Percentiles rank a stretch among this genome's conserved stretches.
Evolutionary conservation across 208 protist species (phyloP).

Genomic region (Herpetomonas samuelpessoai): DNA sequence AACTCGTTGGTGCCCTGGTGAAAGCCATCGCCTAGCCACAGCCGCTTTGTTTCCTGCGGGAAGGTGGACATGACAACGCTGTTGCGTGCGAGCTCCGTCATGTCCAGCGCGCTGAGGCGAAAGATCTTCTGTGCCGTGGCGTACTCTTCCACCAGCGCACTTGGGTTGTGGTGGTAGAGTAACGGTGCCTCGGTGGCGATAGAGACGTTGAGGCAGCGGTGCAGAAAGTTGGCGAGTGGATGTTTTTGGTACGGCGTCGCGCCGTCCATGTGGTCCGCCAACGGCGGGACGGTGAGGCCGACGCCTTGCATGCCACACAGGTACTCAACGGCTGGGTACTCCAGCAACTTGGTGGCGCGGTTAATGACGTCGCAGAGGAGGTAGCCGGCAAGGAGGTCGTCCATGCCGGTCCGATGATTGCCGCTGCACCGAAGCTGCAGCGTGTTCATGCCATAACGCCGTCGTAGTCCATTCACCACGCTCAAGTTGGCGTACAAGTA

Average conservation of each 20-base stretch:
- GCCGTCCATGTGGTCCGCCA: conserved; percentile 96
- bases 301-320: conserved; percentile 96
- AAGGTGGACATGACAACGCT: conserved; percentile 88
- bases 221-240: conserved; percentile 94
- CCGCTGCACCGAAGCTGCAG: conserved; percentile 93
- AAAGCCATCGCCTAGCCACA: conserved; percentile 75
- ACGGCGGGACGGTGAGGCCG: conserved; percentile 95
- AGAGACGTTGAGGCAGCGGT: conserved; percentile 94
- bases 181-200: conserved; percentile 97
- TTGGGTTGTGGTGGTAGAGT: conserved; percentile 84
- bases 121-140: conserved; percentile 87
- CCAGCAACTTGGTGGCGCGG: conserved; percentile 93
- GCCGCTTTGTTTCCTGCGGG: conserved; percentile 56
- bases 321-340: conserved; percentile 97
- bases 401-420: conserved; percentile 79
- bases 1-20: conserved; percentile 74
- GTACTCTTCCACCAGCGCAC: conserved; percentile 87
- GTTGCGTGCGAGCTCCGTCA: conserved; percentile 89
- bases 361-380: conserved; percentile 94
- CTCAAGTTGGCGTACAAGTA: conserved; percentile 98
- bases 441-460: conserved; percentile 62
- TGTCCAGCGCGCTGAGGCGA: conserved; percentile 77
- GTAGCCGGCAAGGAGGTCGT: conserved; percentile 94
- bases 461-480: conserved; percentile 94
- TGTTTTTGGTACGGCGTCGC: conserved; percentile 92